Evolutionary conservation across 2,329 filamentous ascomycete genomes (phyloP), one percentile per base, ranked within the genome.

Genomic region (Pezicula neosporulosa): DNA sequence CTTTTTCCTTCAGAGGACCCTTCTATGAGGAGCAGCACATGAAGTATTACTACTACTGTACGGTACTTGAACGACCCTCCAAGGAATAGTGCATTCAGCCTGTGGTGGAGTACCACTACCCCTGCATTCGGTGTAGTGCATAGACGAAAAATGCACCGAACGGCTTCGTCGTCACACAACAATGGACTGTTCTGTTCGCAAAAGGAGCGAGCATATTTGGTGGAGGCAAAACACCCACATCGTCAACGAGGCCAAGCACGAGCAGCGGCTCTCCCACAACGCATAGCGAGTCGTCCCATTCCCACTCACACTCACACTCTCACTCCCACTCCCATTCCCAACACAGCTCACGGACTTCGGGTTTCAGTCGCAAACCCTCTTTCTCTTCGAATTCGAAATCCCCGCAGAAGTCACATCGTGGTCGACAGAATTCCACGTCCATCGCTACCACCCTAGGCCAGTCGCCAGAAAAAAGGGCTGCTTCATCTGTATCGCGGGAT

Each of bases 291-390:
- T 56, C 55, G 43, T 50, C 52, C 10, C 52, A 49, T 35, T 50
- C 50, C 41, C 49, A 54, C 6, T 50, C 21, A 5, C 21, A 21
- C 21, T 21, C 21, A 3, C 21, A 24, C 24, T 24, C 24, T 6
- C 24, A 24, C 24, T 33, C 30, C 30, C 30, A 33, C 12, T 50
- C 52, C 10, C 52, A 49, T 35, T 50, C 50, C 43, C 49, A 54
- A 6, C 49, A 50, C 30, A 55, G 47, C 10, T 53, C 66, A 73
- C 78, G 65, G 75, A 77, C 58, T 73, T 77, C 68, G 76, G 77
- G 60, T 65, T 78, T 81, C 62, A 70, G 72, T 50, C 79, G 78
- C 59, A 81, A 79, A 62, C 56, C 77, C 8, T 81, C 80, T 41
- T 73, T 81, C 54, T 75, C 72, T 15, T 69, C 71, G 12, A 66